Conservation (phyloP, 257 asterid species). For the Capsicum pubescens region DNA sequence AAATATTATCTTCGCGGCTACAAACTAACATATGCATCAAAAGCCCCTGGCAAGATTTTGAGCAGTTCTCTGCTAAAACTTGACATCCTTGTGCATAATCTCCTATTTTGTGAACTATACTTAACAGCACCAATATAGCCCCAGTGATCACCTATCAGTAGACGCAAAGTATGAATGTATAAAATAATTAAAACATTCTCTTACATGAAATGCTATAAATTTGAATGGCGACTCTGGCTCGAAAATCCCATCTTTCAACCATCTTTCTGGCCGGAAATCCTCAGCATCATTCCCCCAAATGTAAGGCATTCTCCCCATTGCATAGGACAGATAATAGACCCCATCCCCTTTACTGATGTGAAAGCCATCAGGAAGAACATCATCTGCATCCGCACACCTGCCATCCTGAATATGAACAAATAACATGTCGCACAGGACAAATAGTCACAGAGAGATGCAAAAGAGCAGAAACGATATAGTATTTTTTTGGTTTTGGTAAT, state of each 20-base stretch:
- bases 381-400: slow-evolving; percentile 68
- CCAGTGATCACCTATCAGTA: neutral
- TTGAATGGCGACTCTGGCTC: slow-evolving; percentile 71
- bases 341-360: slow-evolving; percentile 40
- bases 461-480: neutral
- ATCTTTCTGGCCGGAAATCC: slow-evolving; percentile 55
- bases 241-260: slow-evolving; percentile 58
- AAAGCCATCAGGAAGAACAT: slow-evolving; percentile 73
- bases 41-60: neutral
- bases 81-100: neutral
- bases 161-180: neutral
- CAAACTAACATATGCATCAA: neutral
- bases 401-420: slow-evolving; percentile 55
- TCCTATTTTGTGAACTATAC: neutral
- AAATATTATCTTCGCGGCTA: neutral
- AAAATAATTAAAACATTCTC: slow-evolving; percentile 24
- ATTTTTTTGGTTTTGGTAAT: neutral
- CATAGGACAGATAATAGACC: too few species aligned
- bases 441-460: neutral
- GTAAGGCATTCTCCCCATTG: too few species aligned
- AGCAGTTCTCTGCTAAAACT: neutral
- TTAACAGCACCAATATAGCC: neutral
- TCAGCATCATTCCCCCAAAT: too few species aligned
- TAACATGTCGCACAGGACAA: neutral
- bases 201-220: slow-evolving; percentile 68